Base-by-base conservation (phyloP, 73 alveolate genomes). In the Tetrahymena elliotti region DNA sequence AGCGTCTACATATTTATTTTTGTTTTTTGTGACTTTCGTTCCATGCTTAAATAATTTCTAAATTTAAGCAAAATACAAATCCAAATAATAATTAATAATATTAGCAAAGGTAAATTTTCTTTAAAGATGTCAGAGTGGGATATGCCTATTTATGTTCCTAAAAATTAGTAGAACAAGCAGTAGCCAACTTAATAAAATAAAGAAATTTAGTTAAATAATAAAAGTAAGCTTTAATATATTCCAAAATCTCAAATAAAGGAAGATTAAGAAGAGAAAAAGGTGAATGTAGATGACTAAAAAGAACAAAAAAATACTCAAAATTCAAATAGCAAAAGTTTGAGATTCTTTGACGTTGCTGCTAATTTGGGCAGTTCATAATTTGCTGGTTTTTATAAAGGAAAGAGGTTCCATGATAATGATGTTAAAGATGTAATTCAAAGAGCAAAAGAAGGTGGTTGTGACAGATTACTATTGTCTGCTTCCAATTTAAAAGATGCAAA, bases 301-400 rank as follows among this genome's bases (percentile, higher is more conserved):
- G 12, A 68, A 27, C 33, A 68, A 68, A 68, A 68, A 11, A 68
- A 31, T 68, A 31, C n/a, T 3, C 1, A 27, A 68, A 68, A 10
- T 24, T 27, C 16, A 27, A 68, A n/a, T 1, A 68, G 6, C n/a
- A 68, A 96, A 83, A 53, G 94, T 20, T 36, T 94, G 38, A 94
- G 96, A 93, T 93, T 98, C 92, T 98, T 99, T 94, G 99, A 99
- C 93, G 98, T 99, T 40, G 99, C 99, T 38, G 99, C 99, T 9
- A 99, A 99, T 84, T 95, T 99, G 39, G 96, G 99, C 27, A 99
- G 98, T 93, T 98, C 97, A 18, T 95, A 97, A 84, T 99, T 97
- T 97, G 95, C 96, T 93, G 99, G 99, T 40, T 95, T 96, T 10
- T 98, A 98, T 95, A 97, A 97, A 82, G 99, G 98, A 18, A 96